Evolutionary conservation across 306 rosid species (phyloP).

Genomic region (Carpinus viminea): DNA sequence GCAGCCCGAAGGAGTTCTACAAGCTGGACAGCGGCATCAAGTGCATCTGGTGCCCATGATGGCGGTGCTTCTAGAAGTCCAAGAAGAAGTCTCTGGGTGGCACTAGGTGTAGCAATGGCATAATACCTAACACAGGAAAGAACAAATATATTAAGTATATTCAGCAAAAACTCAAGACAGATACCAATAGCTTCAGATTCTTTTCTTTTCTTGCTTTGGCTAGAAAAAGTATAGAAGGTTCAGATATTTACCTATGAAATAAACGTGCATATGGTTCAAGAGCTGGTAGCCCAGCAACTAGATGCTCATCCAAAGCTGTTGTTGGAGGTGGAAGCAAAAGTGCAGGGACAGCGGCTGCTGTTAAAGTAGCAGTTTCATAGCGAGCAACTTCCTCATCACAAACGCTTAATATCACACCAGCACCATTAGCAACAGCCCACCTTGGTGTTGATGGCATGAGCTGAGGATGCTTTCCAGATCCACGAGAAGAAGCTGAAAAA

Average conservation of each 20-base stretch:
- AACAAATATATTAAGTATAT: slow-evolving; percentile 19
- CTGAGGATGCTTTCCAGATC: slow-evolving; percentile 98
- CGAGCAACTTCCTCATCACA: slow-evolving; percentile 98
- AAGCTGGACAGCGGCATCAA: slow-evolving; percentile 97
- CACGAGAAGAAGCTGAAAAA: slow-evolving; percentile 74
- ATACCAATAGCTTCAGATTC: slow-evolving; percentile 6
- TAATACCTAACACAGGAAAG: slow-evolving; percentile 58
- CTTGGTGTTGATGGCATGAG: slow-evolving; percentile 92
- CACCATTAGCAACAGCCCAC: slow-evolving; percentile 99
- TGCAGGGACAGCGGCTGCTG: slow-evolving; percentile 96
- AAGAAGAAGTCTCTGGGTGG: slow-evolving; percentile 97
- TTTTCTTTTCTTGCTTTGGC: neutral
- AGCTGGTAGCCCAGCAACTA: slow-evolving; percentile 98
- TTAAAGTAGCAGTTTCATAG: slow-evolving; percentile 91
- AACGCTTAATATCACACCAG: slow-evolving; percentile 96
- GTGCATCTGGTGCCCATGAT: slow-evolving; percentile 99
- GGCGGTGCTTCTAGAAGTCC: slow-evolving; percentile 99
- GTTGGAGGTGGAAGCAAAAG: slow-evolving; percentile 99
- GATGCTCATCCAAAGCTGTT: slow-evolving; percentile 94
- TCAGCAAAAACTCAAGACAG: neutral
- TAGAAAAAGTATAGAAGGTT: slow-evolving; percentile 25
- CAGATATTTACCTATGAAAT: slow-evolving; percentile 75
- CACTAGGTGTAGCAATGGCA: slow-evolving; percentile 99
- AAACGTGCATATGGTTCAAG: slow-evolving; percentile 98
- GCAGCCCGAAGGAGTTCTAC: slow-evolving; percentile 99